phyloP scores from a whole-genome alignment of 2,329 filamentous ascomycete genomes.

The Coniochaeta prunicola region DNA sequence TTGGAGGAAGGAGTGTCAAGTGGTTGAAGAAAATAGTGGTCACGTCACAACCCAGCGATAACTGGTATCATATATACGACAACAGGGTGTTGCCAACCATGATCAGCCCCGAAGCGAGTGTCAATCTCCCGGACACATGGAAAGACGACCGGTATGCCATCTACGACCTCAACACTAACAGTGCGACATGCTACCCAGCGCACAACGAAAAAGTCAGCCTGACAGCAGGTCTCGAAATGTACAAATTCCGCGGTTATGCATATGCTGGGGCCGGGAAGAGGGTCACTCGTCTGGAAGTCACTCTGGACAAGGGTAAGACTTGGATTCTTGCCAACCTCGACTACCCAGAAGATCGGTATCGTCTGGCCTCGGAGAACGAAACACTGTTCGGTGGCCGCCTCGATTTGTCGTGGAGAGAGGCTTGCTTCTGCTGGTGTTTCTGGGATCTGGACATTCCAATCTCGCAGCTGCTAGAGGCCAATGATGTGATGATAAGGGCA shows the following conservation, averaged over 20 bases:
- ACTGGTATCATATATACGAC: constrained; percentile 95
- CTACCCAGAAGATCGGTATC: constrained; percentile 82
- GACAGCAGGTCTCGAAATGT: constrained; percentile 36
- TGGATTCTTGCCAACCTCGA: constrained; percentile 73
- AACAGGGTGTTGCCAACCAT: constrained; percentile 85
- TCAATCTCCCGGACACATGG: constrained; percentile 70
- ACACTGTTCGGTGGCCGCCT: constrained; percentile 68
- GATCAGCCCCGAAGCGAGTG: constrained; percentile 74
- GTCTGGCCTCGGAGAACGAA: constrained; percentile 49
- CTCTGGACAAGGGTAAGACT: constrained; percentile 71
- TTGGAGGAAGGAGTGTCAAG: constrained; percentile 87
- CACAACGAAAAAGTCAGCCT: constrained; percentile 64
- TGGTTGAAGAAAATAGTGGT: constrained; percentile 81
- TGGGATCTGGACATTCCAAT: constrained; percentile 69
- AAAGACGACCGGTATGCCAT: constrained; percentile 86
- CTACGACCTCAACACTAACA: constrained; percentile 85
- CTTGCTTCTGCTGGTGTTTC: constrained; percentile 86
- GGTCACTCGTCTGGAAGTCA: constrained; percentile 75
- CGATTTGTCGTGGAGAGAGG: constrained; percentile 77
- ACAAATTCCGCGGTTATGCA: constrained; percentile 72
- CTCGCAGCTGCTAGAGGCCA: constrained; percentile 51
- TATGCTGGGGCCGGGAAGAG: constrained; percentile 83
- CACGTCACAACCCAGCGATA: constrained; percentile 73
- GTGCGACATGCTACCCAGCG: constrained; percentile 70
- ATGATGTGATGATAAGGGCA: constrained; percentile 72